Conservation (phyloP, 768 basidiomycete species). For the Hemileccinum rubropunctum region DNA sequence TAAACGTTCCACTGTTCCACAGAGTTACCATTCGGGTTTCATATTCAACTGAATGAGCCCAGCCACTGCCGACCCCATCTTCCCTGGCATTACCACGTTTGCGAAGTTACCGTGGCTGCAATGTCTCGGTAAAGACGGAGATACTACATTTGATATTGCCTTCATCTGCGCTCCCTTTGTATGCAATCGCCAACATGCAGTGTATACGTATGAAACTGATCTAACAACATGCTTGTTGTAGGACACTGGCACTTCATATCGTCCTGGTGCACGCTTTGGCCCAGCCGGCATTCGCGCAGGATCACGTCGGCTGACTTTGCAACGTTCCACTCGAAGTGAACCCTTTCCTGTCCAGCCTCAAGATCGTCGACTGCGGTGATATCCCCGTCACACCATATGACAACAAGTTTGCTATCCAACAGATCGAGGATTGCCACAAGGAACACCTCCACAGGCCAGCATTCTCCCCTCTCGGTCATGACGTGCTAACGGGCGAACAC, state of each 20-base stretch:
- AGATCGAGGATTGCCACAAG: constrained; percentile 74
- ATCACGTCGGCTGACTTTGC: constrained; percentile 66
- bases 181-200: constrained; percentile 20
- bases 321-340: constrained; percentile 73
- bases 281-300: constrained; percentile 81
- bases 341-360: constrained; percentile 66
- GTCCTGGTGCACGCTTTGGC: constrained; percentile 83
- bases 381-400: constrained; percentile 79
- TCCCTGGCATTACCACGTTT: constrained; percentile 82
- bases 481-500: constrained; percentile 54
- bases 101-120: constrained; percentile 81
- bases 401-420: constrained; percentile 67
- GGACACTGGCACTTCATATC: constrained; percentile 75
- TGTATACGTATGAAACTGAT: neutral
- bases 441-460: constrained; percentile 61
- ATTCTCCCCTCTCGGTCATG: constrained; percentile 61
- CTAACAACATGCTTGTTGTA: constrained; percentile 18
- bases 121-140: constrained; percentile 64
- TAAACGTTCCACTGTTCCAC: constrained; percentile 22
- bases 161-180: constrained; percentile 80
- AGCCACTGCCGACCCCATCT: constrained; percentile 78
- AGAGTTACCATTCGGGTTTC: neutral
- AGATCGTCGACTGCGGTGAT: constrained; percentile 75
- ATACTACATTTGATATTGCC: constrained; percentile 71
- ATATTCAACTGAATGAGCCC: neutral